A percentile compares a stretch with the other conserved stretches of the same genome.
Evolutionary conservation across 2,329 filamentous ascomycete genomes (phyloP).

Genomic region (Fusarium equiseti): DNA sequence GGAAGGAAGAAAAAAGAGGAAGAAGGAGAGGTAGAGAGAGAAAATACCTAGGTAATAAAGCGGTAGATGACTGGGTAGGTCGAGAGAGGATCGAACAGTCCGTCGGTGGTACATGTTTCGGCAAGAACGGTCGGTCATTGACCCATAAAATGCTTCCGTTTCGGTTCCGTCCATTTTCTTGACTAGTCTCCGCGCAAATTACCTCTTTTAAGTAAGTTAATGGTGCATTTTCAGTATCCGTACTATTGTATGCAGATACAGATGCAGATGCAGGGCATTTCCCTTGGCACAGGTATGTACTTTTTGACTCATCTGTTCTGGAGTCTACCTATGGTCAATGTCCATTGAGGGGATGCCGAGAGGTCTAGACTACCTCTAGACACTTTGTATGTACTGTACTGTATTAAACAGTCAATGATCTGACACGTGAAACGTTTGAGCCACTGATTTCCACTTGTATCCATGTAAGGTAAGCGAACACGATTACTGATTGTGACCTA

Average conservation of each 20-base stretch:
- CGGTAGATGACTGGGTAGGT: slow-evolving; percentile 14
- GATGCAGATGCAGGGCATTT: slow-evolving; percentile 12
- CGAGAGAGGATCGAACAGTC: slow-evolving; percentile 26
- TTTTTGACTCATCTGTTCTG: not conserved
- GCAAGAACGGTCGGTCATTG: slow-evolving; percentile 41
- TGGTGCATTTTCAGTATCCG: slow-evolving; percentile 16
- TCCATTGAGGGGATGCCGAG: slow-evolving; percentile 7
- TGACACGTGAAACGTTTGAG: slow-evolving; percentile 27
- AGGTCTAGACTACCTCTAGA: not conserved
- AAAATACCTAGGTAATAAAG: slow-evolving; percentile 22
- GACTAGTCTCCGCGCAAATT: slow-evolving; percentile 31
- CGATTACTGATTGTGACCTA: not conserved
- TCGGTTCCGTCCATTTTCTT: slow-evolving; percentile 38
- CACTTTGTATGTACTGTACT: not conserved
- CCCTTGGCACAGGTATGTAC: not conserved
- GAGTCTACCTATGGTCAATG: not conserved
- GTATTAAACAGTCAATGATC: not conserved
- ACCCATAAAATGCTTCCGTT: slow-evolving; percentile 43
- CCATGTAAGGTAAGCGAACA: not conserved
- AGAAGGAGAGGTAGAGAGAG: not conserved
- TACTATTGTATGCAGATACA: not conserved
- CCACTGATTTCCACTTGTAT: not conserved
- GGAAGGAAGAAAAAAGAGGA: not conserved
- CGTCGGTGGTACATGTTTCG: slow-evolving; percentile 38
- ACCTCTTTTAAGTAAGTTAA: slow-evolving; percentile 32